Base-by-base conservation (phyloP, 2,329 filamentous ascomycete species). In the Penicillium sp. region DNA sequence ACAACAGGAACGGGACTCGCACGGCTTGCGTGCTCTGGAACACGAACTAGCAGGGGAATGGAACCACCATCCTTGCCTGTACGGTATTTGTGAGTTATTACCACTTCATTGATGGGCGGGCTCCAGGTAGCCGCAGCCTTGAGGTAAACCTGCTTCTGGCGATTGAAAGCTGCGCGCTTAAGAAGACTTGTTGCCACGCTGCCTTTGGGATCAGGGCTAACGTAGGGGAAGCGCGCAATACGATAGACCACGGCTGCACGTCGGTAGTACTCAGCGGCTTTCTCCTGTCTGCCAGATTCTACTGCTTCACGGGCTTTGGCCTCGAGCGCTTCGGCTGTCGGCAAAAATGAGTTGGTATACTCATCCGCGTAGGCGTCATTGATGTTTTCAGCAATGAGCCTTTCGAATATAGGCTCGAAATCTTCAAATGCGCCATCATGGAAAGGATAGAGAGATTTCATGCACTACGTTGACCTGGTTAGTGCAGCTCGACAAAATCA, bases 191-290 rank as follows among this genome's bases (percentile, higher is more conserved):
- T 62, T 6, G 61, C 62, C 21, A 55, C 51, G 4, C 47, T 48
- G 11, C 56, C 56, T n/a, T 53, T 26, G 5, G 47, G 46, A 28
- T 12, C 47, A n/a, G 64, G 66, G 49, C 66, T 64, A 8, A 71
- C 67, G 59, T 71, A 71, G 3, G 88, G 88, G 66, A 91, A 91
- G 16, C 88, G 81, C 0, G 86, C 80, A 62, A 91, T 90, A 52
- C 88, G 81, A 70, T 89, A 86, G n/a, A 91, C 78, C 24, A 86
- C 84, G 21, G 87, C 87, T 5, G 86, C 86, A 21, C 88, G 83
- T n/a, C 89, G 78, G 69, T 86, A 89, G 18, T 87, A 77, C 35
- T 81, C 81, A 3, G 81, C 82, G 1, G 87, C 86, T 43, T 78
- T 77, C 40, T 77, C 75, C 4, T 66, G 68, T 56, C 86, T 76